A percentile compares a stretch with the other conserved stretches of the same genome.
phyloP scores from a whole-genome alignment of 495 filamentous ascomycete species.

The Pyrenula massariospora region DNA sequence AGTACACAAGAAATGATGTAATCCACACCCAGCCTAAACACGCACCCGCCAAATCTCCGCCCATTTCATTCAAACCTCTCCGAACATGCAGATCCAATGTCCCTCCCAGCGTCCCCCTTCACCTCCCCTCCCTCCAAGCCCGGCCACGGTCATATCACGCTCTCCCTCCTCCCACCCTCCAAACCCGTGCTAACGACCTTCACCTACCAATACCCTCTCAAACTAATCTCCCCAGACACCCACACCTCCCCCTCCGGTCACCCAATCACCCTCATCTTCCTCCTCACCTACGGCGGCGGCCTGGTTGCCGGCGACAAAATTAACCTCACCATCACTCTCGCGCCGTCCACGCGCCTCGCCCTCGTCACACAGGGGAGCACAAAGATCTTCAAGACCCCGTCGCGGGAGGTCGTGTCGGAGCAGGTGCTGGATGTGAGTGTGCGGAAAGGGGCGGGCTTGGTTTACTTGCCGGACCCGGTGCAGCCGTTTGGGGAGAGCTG shows the following conservation, averaged over 20 bases:
- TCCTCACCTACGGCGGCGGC: constrained; percentile 91
- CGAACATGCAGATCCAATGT: not conserved
- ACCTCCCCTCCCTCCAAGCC: constrained; percentile 56
- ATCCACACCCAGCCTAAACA: too few relatives aligned
- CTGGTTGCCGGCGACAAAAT: constrained; percentile 79
- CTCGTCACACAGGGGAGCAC: constrained; percentile 92
- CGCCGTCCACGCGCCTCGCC: constrained; percentile 53
- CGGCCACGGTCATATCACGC: constrained; percentile 66
- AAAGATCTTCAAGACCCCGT: constrained; percentile 78
- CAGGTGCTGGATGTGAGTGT: constrained; percentile 60
- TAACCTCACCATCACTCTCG: constrained; percentile 56
- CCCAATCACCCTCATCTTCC: constrained; percentile 57
- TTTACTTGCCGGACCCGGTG: constrained; percentile 86
- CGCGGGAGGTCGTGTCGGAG: constrained; percentile 44
- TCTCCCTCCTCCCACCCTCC: constrained; percentile 58
- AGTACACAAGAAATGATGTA: too few relatives aligned
- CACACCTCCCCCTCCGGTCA: constrained; percentile 25
- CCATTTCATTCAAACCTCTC: too few relatives aligned
- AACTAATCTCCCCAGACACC: constrained; percentile 60
- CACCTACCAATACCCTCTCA: constrained; percentile 87
- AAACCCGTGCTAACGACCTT: constrained; percentile 62
- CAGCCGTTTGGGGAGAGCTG: constrained; percentile 74
- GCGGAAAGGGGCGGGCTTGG: constrained; percentile 52
- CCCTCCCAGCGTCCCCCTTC: constrained; percentile 40
- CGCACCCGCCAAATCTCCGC: too few relatives aligned